Percentiles rank a stretch among this genome's conserved stretches.
Conservation (phyloP, 106 monocot genomes). For the Dendrobium nobile region DNA sequence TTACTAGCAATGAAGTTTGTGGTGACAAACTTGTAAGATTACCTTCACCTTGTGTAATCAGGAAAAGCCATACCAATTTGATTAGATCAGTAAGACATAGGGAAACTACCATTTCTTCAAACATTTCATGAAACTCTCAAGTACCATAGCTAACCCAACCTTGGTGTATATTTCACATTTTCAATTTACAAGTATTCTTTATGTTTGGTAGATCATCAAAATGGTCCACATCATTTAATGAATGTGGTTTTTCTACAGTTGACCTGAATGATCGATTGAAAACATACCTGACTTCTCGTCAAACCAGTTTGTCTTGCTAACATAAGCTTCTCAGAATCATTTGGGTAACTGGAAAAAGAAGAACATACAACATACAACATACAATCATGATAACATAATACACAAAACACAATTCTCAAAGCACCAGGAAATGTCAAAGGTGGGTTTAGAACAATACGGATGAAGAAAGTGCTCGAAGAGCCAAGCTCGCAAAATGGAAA, state of each 20-base stretch:
- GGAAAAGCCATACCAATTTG: no score
- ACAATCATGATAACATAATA: neutral
- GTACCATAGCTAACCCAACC: no score
- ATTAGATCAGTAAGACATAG: no score
- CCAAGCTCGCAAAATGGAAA: constrained; percentile 23
- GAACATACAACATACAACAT: neutral
- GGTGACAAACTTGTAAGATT: no score
- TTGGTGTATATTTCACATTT: no score
- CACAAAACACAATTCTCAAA: neutral
- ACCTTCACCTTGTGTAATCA: no score
- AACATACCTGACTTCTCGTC: constrained; percentile 51
- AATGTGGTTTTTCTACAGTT: neutral
- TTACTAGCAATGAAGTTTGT: no score
- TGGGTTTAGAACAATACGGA: constrained; percentile 10
- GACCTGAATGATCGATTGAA: neutral
- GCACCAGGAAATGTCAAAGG: neutral
- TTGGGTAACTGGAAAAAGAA: constrained; percentile 39
- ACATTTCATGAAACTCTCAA: no score
- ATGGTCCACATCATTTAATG: neutral
- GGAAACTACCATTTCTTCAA: no score
- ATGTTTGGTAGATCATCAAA: neutral
- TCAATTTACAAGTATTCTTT: neutral
- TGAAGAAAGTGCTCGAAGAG: constrained; percentile 25
- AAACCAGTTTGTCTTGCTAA: constrained; percentile 55
- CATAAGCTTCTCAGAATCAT: constrained; percentile 59